phyloP scores from a whole-genome alignment of 495 filamentous ascomycete genomes.

The Xylaria longipes region DNA sequence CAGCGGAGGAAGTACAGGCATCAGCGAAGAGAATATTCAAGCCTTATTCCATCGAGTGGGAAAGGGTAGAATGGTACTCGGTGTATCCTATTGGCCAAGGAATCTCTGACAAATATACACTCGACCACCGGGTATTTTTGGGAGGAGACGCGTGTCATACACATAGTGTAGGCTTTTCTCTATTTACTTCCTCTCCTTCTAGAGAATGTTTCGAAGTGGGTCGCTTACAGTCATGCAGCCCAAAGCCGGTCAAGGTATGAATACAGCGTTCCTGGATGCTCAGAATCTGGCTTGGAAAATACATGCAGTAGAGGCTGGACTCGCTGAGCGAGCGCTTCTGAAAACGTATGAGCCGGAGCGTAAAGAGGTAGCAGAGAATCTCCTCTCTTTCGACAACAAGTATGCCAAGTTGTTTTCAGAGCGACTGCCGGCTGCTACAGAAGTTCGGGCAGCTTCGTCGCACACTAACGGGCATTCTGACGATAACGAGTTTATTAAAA shows the following conservation, averaged over 20 bases:
- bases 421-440: constrained; percentile 59
- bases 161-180: constrained; percentile 62
- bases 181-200: background rate
- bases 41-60: constrained; percentile 75
- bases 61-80: constrained; percentile 70
- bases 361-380: constrained; percentile 69
- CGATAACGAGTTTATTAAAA: constrained; percentile 74
- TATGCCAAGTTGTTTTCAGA: constrained; percentile 73
- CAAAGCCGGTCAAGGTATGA: constrained; percentile 88
- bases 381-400: constrained; percentile 75
- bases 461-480: constrained; percentile 36
- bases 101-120: constrained; percentile 69
- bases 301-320: constrained; percentile 69
- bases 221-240: constrained; percentile 48
- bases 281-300: constrained; percentile 89
- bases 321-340: constrained; percentile 63
- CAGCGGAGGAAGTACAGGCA: constrained; percentile 69
- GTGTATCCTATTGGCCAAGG: constrained; percentile 78
- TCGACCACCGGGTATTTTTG: constrained; percentile 74
- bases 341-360: constrained; percentile 76
- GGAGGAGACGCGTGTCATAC: constrained; percentile 85
- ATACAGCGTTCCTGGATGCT: constrained; percentile 81
- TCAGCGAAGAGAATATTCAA: constrained; percentile 69
- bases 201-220: background rate
- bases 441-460: constrained; percentile 53